Conservation (phyloP, 1,139 yeast genomes). For the Scheffersomyces cryptocercus region DNA sequence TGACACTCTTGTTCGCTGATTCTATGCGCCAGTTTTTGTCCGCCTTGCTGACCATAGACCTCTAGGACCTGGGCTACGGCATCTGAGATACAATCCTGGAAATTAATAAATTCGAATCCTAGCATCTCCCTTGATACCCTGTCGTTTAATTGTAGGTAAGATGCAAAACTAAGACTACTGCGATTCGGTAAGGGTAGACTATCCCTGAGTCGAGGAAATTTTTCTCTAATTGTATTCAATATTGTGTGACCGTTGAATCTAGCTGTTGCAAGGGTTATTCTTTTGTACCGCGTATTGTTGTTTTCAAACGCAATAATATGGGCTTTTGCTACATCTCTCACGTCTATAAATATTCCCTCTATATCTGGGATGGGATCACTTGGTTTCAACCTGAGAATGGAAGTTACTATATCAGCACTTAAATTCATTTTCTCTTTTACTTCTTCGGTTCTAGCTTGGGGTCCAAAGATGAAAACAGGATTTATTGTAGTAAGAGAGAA, state of each 20-base stretch:
- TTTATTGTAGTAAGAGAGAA: background rate
- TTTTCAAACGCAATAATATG: conserved; percentile 29
- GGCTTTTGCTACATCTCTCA: conserved; percentile 7
- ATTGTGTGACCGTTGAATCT: conserved; percentile 19
- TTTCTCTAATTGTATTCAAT: conserved; percentile 7
- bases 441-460: conserved; percentile 24
- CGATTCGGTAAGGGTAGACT: background rate
- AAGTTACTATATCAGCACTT: background rate
- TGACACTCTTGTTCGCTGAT: too few relatives aligned
- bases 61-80: too few relatives aligned
- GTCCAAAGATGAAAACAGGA: background rate
- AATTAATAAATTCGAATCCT: too few relatives aligned
- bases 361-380: conserved; percentile 18
- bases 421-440: conserved; percentile 24
- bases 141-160: too few relatives aligned
- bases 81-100: too few relatives aligned
- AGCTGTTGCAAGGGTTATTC: conserved; percentile 16
- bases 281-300: too few relatives aligned
- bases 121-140: too few relatives aligned
- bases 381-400: conserved; percentile 7
- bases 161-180: too few relatives aligned
- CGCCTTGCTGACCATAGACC: too few relatives aligned
- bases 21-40: too few relatives aligned
- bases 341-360: conserved; percentile 4
- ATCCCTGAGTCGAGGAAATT: background rate